These are phyloP conservation scores for Magnaporthales sp. DNA, from an alignment of 2,329 filamentous ascomycete genomes.

Conservation along the genomic window DNA sequence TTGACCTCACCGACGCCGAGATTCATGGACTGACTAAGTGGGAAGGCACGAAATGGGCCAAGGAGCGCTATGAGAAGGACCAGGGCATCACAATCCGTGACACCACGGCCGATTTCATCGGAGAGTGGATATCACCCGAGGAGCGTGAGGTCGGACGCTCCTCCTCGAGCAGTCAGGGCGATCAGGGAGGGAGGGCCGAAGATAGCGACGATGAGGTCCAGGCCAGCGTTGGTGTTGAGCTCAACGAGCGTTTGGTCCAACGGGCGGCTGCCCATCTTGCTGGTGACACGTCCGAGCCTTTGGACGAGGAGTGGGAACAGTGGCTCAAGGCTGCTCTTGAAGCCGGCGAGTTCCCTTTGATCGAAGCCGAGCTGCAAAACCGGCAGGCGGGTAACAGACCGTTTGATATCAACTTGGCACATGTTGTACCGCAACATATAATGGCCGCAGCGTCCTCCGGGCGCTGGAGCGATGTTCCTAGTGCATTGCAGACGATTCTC, in stretches of 20 bases:
- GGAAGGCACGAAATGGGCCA: constrained; percentile 78
- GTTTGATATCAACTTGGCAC: background rate
- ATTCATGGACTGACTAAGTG: constrained; percentile 68
- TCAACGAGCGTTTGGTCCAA: constrained; percentile 57
- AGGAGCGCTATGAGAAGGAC: constrained; percentile 70
- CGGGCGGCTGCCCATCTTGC: constrained; percentile 55
- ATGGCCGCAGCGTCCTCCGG: background rate
- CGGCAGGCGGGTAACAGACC: background rate
- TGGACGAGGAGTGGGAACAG: constrained; percentile 68
- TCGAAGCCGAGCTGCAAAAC: constrained; percentile 11
- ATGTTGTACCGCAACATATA: background rate
- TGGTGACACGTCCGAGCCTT: constrained; percentile 46
- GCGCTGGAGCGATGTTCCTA: background rate
- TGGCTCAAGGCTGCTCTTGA: constrained; percentile 66
- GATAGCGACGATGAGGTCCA: constrained; percentile 43
- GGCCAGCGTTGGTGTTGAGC: constrained; percentile 50
- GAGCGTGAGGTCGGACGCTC: constrained; percentile 16
- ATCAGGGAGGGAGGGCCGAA: constrained; percentile 27
- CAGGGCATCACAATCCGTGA: constrained; percentile 62
- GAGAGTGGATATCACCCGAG: constrained; percentile 47
- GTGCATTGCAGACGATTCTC: background rate
- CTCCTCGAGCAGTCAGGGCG: background rate
- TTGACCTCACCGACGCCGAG: constrained; percentile 60
- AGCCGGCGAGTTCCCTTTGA: constrained; percentile 39
- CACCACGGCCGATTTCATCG: constrained; percentile 61